A percentile compares a stretch with the other conserved stretches of the same genome.
Evolutionary conservation across 306 rosid species (phyloP).

Genomic region (Prunus dulcis): DNA sequence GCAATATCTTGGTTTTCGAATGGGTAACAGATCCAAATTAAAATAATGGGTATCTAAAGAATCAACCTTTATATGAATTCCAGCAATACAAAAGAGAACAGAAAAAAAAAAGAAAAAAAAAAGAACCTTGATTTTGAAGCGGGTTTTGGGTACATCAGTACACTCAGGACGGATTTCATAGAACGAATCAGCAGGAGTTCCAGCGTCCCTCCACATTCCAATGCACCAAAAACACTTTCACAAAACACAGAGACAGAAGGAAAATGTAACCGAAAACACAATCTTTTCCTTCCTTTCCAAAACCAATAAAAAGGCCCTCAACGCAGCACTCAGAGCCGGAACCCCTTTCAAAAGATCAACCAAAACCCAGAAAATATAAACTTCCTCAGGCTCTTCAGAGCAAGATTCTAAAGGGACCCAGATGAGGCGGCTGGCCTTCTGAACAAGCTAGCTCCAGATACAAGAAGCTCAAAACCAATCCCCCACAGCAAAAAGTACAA

Average conservation of each 20-base stretch:
- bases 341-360: constrained; percentile 37
- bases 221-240: constrained; percentile 22
- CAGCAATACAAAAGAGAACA: not conserved
- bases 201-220: constrained; percentile 90
- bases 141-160: constrained; percentile 83
- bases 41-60: constrained; percentile 10
- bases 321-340: constrained; percentile 30
- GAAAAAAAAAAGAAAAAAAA: not conserved
- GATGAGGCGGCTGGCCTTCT: constrained; percentile 31
- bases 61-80: not conserved
- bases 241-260: not conserved
- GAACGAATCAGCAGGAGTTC: constrained; percentile 88
- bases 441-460: constrained; percentile 30
- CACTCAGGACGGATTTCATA: constrained; percentile 91
- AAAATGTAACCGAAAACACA: not conserved
- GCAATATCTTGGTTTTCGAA: not conserved
- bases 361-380: constrained; percentile 33
- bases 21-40: constrained; percentile 10
- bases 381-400: constrained; percentile 20
- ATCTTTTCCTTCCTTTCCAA: not conserved
- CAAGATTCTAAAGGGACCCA: constrained; percentile 44
- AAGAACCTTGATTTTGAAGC: constrained; percentile 82
- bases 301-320: constrained; percentile 2
- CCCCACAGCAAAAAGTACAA: constrained; percentile 1
- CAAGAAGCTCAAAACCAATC: constrained; percentile 15